phyloP scores from a whole-genome alignment of 2,329 filamentous ascomycete species.

The Cladorrhinum sp. region DNA sequence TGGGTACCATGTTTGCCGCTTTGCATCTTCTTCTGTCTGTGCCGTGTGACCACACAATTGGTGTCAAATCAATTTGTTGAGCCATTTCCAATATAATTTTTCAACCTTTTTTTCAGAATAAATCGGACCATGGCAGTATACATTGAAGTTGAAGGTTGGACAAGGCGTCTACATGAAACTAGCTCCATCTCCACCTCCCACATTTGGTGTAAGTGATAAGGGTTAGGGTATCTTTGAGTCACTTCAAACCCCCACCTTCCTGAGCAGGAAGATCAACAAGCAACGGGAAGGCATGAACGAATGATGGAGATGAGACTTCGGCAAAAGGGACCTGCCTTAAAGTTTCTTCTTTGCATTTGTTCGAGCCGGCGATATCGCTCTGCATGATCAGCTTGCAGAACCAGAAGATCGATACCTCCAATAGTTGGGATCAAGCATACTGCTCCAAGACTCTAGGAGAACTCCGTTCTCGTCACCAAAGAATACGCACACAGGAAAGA shows the following conservation, averaged over 20 bases:
- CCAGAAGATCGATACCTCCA: background rate
- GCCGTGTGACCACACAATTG: background rate
- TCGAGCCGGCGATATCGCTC: background rate
- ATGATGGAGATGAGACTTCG: background rate
- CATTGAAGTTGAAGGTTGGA: background rate
- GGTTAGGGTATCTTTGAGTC: background rate
- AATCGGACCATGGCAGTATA: background rate
- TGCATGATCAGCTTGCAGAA: background rate
- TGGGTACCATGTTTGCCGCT: background rate
- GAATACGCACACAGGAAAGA: background rate
- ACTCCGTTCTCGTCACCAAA: too few species aligned
- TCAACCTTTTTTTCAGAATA: background rate
- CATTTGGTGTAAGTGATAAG: conserved; percentile 9
- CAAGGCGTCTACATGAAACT: background rate
- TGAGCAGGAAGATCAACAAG: background rate
- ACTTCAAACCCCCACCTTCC: background rate
- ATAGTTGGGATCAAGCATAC: background rate
- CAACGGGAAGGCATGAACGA: background rate
- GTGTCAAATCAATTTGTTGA: background rate
- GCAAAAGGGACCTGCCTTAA: background rate
- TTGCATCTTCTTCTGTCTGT: background rate
- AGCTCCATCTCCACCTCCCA: background rate
- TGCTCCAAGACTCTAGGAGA: background rate
- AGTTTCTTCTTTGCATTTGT: background rate
- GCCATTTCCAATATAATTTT: background rate